phyloP scores from a whole-genome alignment of 2,329 filamentous ascomycete genomes.

The Beauveria pseudobassiana region DNA sequence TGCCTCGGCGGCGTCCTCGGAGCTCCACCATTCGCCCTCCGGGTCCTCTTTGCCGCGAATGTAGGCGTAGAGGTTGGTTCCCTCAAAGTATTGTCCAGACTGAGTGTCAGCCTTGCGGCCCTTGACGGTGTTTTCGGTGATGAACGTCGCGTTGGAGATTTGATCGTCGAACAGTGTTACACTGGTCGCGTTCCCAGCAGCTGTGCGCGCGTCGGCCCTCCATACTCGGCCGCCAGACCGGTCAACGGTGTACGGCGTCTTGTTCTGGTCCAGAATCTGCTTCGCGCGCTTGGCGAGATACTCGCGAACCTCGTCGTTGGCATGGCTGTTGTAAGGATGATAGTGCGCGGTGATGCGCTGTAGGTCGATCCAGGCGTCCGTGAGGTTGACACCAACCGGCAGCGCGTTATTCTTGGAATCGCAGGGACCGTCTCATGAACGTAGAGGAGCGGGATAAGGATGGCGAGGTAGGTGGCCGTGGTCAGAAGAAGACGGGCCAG shows the following conservation, averaged over 20 bases:
- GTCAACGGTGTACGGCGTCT: constrained; percentile 38
- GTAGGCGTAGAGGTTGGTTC: constrained; percentile 86
- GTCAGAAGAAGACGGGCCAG: constrained; percentile 75
- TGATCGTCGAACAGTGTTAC: constrained; percentile 73
- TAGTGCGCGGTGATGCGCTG: constrained; percentile 65
- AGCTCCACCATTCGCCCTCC: constrained; percentile 65
- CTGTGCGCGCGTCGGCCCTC: constrained; percentile 8
- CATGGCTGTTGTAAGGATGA: constrained; percentile 82
- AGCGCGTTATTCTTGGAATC: constrained; percentile 40
- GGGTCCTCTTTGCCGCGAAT: constrained; percentile 75
- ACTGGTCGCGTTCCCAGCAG: constrained; percentile 21
- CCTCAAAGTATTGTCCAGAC: constrained; percentile 73
- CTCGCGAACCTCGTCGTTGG: constrained; percentile 71
- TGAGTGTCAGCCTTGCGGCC: constrained; percentile 21
- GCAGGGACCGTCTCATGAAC: constrained; percentile 66
- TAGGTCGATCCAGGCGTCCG: constrained; percentile 80
- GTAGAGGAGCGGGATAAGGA: constrained; percentile 64
- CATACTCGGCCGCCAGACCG: constrained; percentile 24
- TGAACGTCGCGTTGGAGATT: constrained; percentile 67
- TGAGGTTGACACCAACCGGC: constrained; percentile 65
- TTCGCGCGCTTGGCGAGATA: constrained; percentile 68
- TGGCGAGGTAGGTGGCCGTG: constrained; percentile 65
- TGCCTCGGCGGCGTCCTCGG: constrained; percentile 30
- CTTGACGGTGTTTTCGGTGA: constrained; percentile 18
- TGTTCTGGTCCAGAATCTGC: constrained; percentile 59